These are phyloP conservation scores for Oryza australiensis DNA, from an alignment of 176 grass and related monocot genomes.

Conservation along the genomic window DNA sequence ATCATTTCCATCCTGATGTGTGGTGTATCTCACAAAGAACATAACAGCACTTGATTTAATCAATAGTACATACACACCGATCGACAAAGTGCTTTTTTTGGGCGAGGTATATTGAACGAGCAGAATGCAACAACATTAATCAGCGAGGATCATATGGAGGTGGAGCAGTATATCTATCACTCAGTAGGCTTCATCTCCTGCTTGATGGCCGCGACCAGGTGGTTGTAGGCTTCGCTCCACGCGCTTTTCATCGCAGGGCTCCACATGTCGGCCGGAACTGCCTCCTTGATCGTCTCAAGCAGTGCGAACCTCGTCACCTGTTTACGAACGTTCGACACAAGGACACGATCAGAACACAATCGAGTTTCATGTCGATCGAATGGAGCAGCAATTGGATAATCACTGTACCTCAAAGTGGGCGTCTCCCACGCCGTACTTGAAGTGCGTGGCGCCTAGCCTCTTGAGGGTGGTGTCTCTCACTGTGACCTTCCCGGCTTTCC, in stretches of 20 bases:
- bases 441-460: conserved; percentile 67
- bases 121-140: background rate
- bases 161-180: background rate
- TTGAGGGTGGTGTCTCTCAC: conserved; percentile 87
- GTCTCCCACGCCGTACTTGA: conserved; percentile 62
- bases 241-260: conserved; percentile 62
- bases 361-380: background rate
- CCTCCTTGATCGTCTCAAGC: conserved; percentile 74
- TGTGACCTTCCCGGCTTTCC: conserved; percentile 79
- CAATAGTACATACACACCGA: background rate
- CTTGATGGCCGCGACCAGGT: conserved; percentile 77
- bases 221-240: conserved; percentile 69
- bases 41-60: background rate
- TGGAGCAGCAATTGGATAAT: background rate
- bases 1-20: too few relatives aligned
- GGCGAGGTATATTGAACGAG: background rate
- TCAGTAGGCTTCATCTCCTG: conserved; percentile 73
- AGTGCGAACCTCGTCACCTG: conserved; percentile 85
- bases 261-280: conserved; percentile 74
- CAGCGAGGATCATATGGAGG: background rate
- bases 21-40: background rate
- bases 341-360: background rate
- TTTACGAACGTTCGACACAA: too few relatives aligned
- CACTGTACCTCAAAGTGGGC: conserved; percentile 69
- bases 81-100: background rate